phyloP scores from a whole-genome alignment of 164 flowering plant genomes.

The Nymphaea thermarum region DNA sequence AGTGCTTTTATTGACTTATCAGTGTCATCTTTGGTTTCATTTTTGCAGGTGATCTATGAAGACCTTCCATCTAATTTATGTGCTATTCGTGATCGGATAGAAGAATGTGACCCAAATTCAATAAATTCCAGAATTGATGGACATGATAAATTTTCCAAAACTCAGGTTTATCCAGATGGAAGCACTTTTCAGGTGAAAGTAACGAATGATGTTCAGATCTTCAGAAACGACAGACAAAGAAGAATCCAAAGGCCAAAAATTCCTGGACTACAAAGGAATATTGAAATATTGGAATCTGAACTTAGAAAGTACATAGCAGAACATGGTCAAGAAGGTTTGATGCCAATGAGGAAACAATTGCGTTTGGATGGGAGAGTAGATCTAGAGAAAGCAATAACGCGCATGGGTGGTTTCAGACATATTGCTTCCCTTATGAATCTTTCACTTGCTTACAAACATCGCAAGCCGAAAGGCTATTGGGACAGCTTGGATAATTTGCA shows the following conservation, averaged over 20 bases:
- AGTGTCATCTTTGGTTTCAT: no score
- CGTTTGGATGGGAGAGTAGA: conserved; percentile 81
- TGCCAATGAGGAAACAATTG: conserved; percentile 98
- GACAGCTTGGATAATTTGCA: conserved; percentile 78
- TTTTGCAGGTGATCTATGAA: conserved; percentile 77
- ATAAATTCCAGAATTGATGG: conserved; percentile 8
- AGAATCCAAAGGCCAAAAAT: conserved; percentile 50
- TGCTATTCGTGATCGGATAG: conserved; percentile 83
- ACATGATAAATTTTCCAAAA: conserved; percentile 14
- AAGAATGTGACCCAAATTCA: conserved; percentile 32
- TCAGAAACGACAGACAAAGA: conserved; percentile 9
- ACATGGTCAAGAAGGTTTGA: conserved; percentile 88
- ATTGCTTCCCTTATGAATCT: conserved; percentile 76
- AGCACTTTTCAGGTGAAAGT: not conserved
- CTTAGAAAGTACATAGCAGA: conserved; percentile 53
- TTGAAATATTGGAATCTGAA: conserved; percentile 74
- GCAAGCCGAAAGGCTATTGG: conserved; percentile 96
- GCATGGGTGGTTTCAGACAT: conserved; percentile 90
- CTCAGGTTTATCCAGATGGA: not conserved
- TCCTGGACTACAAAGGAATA: conserved; percentile 81
- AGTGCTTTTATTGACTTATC: no score
- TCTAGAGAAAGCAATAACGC: conserved; percentile 88
- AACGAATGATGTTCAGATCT: conserved; percentile 2
- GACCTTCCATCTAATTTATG: conserved; percentile 95
- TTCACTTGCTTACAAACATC: conserved; percentile 84